Conservation (phyloP, 805 yeast species). For the Starmerella khaoyaiensis region DNA sequence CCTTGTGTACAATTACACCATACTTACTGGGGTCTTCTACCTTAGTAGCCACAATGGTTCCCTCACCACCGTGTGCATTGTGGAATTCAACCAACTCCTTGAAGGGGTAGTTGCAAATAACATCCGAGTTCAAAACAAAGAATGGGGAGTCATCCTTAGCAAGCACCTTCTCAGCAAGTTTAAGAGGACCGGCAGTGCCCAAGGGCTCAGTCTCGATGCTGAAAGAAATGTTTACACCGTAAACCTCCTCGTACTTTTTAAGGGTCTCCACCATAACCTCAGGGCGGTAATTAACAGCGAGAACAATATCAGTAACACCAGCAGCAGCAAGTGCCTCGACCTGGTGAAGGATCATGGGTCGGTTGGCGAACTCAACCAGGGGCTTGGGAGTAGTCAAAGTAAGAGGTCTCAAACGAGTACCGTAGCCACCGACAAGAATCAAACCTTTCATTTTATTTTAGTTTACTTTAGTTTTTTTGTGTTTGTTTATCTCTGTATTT, state of each 20-base stretch:
- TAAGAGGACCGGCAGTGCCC: constrained; percentile 99
- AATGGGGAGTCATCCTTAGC: constrained; percentile 93
- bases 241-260: constrained; percentile 85
- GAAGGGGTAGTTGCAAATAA: constrained; percentile 97
- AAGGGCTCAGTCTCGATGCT: constrained; percentile 98
- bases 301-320: constrained; percentile 95
- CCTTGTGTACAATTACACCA: constrained; percentile 98
- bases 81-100: constrained; percentile 85
- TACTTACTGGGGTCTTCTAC: constrained; percentile 99
- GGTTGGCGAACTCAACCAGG: constrained; percentile 93
- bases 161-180: constrained; percentile 86
- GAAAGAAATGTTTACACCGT: constrained; percentile 89
- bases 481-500: background rate
- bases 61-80: constrained; percentile 89
- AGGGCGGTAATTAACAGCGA: constrained; percentile 98
- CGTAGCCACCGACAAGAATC: constrained; percentile 98
- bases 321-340: constrained; percentile 96
- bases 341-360: constrained; percentile 98
- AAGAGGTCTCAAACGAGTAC: constrained; percentile 98
- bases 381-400: constrained; percentile 94
- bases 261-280: constrained; percentile 96
- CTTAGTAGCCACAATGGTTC: constrained; percentile 98
- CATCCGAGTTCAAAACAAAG: constrained; percentile 95
- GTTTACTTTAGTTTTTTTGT: background rate
- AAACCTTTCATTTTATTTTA: constrained; percentile 60